Evolutionary conservation across 768 basidiomycete species (phyloP).

Genomic region (Boletus vermiculosoides): DNA sequence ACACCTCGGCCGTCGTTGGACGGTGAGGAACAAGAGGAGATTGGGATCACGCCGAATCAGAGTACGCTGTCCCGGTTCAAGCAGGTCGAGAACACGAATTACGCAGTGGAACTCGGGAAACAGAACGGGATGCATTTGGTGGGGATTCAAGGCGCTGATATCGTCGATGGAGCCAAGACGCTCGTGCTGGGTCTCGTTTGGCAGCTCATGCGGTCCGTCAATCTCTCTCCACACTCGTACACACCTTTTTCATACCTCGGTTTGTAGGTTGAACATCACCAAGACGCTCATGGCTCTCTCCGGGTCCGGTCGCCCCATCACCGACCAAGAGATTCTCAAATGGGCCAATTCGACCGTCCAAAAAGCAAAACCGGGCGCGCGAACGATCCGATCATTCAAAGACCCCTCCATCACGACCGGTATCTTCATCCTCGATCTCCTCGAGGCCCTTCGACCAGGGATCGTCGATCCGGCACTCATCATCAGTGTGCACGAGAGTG

Average conservation of each 20-base stretch:
- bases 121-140: conserved; percentile 94
- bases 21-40: conserved; percentile 71
- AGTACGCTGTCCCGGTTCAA: conserved; percentile 92
- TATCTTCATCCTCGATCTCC: conserved; percentile 88
- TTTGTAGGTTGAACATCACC: conserved; percentile 74
- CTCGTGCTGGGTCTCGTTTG: conserved; percentile 95
- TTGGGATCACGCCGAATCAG: conserved; percentile 81
- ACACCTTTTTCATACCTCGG: not conserved
- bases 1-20: conserved; percentile 38
- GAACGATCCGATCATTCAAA: conserved; percentile 87
- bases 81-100: conserved; percentile 98
- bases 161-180: conserved; percentile 91
- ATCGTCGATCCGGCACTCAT: conserved; percentile 91
- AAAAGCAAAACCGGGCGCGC: conserved; percentile 54
- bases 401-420: conserved; percentile 87
- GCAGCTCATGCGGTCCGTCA: conserved; percentile 88
- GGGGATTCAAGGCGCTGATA: conserved; percentile 96
- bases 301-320: conserved; percentile 75
- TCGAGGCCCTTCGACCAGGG: conserved; percentile 89
- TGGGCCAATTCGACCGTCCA: conserved; percentile 95
- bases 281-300: conserved; percentile 81
- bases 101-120: conserved; percentile 88
- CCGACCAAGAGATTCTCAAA: conserved; percentile 89
- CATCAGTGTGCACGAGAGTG: conserved; percentile 53
- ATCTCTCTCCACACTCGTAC: not conserved